A percentile compares a stretch with the other conserved stretches of the same genome.
These are phyloP conservation scores for Albugo laibachii DNA, from an alignment of 352 stramenopile species.

Conservation along the genomic window DNA sequence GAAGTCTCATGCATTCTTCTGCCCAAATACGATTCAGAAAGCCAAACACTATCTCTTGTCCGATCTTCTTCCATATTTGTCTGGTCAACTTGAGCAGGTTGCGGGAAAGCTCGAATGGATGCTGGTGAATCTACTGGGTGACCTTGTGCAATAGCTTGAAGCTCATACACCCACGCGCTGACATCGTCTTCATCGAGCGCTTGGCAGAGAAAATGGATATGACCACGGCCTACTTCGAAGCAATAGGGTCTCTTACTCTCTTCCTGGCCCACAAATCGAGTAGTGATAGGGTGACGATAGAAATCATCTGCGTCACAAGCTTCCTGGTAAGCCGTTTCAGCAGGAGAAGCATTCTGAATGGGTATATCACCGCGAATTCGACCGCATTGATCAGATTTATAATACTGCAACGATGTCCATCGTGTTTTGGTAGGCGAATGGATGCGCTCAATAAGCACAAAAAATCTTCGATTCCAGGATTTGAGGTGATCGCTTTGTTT, in stretches of 20 bases:
- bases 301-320: too few species aligned
- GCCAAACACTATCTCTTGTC: too few species aligned
- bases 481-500: slow-evolving; percentile 21
- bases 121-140: too few species aligned
- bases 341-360: neutral
- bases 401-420: slow-evolving; percentile 17
- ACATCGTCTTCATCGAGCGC: slow-evolving; percentile 67
- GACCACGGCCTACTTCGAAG: slow-evolving; percentile 51
- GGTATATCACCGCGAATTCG: neutral
- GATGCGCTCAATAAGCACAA: slow-evolving; percentile 25
- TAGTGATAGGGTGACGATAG: neutral
- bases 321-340: too few species aligned
- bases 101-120: too few species aligned
- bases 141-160: too few species aligned
- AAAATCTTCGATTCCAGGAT: slow-evolving; percentile 51
- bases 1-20: too few species aligned
- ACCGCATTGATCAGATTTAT: slow-evolving; percentile 13
- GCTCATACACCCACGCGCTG: slow-evolving; percentile 40
- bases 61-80: too few species aligned
- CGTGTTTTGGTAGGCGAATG: neutral
- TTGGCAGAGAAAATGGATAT: slow-evolving; percentile 25
- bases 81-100: too few species aligned
- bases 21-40: too few species aligned
- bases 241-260: slow-evolving; percentile 71
- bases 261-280: slow-evolving; percentile 55